Evolutionary conservation across 2,329 filamentous ascomycete genomes (phyloP).

Genomic region (Thielaviopsis punctulata): DNA sequence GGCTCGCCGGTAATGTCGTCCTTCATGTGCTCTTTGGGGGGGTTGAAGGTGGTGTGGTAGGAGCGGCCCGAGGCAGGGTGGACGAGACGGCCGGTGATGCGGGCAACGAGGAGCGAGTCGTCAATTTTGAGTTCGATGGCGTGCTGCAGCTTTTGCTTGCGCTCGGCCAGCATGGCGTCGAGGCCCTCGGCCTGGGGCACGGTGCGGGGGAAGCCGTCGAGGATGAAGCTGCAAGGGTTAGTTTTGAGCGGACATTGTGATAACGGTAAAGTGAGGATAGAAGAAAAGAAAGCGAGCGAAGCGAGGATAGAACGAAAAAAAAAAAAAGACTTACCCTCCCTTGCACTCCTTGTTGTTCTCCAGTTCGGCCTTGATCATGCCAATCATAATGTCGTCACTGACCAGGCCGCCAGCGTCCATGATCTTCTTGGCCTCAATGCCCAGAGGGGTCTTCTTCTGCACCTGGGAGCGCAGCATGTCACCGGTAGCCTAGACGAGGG

Average conservation of each 20-base stretch:
- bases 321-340: conserved; percentile 53
- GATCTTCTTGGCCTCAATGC: conserved; percentile 97
- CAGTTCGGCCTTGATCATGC: conserved; percentile 98
- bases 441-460: conserved; percentile 87
- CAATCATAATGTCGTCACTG: conserved; percentile 97
- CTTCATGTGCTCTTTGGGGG: conserved; percentile 82
- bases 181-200: conserved; percentile 89
- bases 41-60: conserved; percentile 99
- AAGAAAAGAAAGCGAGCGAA: background rate
- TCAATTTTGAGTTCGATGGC: conserved; percentile 95
- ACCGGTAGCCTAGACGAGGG: conserved; percentile 59
- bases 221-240: conserved; percentile 58
- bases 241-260: too few relatives aligned
- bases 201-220: conserved; percentile 95
- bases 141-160: conserved; percentile 77
- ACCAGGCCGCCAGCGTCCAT: conserved; percentile 98
- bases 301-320: background rate
- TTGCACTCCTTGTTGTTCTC: conserved; percentile 89
- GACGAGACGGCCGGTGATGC: conserved; percentile 89
- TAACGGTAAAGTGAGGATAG: background rate
- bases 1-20: conserved; percentile 96
- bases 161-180: conserved; percentile 70
- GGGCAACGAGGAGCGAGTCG: conserved; percentile 78
- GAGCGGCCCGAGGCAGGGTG: conserved; percentile 92
- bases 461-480: conserved; percentile 99